Conservation (phyloP, 148 eudicot species). For the Rhododendron simsii region DNA sequence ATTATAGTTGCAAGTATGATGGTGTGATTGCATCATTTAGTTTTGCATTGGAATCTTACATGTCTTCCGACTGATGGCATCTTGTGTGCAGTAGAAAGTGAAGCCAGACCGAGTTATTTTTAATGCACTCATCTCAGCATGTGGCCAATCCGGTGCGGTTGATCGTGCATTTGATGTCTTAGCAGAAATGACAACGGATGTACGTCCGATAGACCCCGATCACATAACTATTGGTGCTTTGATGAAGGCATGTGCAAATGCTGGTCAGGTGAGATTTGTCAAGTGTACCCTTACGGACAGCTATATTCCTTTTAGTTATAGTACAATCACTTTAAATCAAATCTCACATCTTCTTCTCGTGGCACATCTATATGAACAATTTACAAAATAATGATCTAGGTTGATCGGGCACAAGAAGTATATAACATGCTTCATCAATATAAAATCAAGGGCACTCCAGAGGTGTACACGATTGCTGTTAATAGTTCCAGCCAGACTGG, state of each 20-base stretch:
- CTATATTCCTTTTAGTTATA: conserved; percentile 1
- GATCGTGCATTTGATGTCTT: conserved; percentile 97
- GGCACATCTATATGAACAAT: not conserved
- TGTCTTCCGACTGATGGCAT: conserved; percentile 28
- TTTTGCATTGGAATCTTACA: conserved; percentile 17
- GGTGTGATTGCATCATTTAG: conserved; percentile 3
- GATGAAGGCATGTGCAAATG: conserved; percentile 81
- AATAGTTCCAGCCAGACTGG: conserved; percentile 79
- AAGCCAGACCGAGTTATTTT: conserved; percentile 97
- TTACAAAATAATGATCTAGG: conserved; percentile 33
- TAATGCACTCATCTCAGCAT: conserved; percentile 97
- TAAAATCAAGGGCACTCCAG: conserved; percentile 83
- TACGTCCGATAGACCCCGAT: conserved; percentile 84
- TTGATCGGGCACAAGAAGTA: conserved; percentile 70
- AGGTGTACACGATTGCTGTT: conserved; percentile 91
- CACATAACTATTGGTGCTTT: conserved; percentile 92
- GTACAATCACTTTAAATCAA: not conserved
- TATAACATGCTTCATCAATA: conserved; percentile 69
- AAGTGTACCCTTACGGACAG: conserved; percentile 1
- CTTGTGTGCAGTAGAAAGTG: conserved; percentile 89
- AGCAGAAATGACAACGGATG: conserved; percentile 80
- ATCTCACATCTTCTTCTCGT: not conserved
- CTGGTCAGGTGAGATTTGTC: conserved; percentile 69
- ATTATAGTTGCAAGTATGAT: conserved; percentile 3
- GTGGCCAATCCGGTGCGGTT: conserved; percentile 96